Percentiles rank a stretch among this genome's conserved stretches.
These are phyloP conservation scores for Castanea crenata DNA, from an alignment of 306 rosid species.

Conservation along the genomic window DNA sequence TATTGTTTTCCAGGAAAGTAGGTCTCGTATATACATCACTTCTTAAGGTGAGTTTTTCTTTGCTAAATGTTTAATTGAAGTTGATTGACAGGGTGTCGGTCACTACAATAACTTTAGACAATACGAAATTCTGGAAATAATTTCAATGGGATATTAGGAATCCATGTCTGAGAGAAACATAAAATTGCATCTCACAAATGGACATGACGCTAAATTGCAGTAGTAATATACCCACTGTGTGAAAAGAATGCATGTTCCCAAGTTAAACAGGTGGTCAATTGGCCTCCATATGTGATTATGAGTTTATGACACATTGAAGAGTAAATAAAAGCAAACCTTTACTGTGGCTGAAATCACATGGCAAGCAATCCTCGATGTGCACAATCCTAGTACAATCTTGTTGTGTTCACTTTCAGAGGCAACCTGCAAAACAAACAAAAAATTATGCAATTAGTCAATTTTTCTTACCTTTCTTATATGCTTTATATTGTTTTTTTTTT, in stretches of 20 bases:
- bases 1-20: not conserved
- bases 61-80: not conserved
- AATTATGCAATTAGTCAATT: not conserved
- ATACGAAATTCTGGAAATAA: not conserved
- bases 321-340: slow-evolving; percentile 45
- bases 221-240: not conserved
- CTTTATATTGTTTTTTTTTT: too few relatives aligned
- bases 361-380: slow-evolving; percentile 82
- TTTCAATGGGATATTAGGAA: not conserved
- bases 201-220: not conserved
- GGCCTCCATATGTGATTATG: not conserved
- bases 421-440: slow-evolving; percentile 32
- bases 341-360: slow-evolving; percentile 83
- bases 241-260: not conserved
- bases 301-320: not conserved
- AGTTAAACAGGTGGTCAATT: not conserved
- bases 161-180: not conserved
- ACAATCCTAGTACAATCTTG: slow-evolving; percentile 73
- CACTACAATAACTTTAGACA: not conserved
- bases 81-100: not conserved
- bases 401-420: slow-evolving; percentile 78
- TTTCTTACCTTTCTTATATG: not conserved
- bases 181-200: not conserved
- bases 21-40: not conserved
- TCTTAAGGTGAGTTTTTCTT: not conserved